A percentile compares a stretch with the other conserved stretches of the same genome.
Evolutionary conservation across 2,329 filamentous ascomycete genomes (phyloP).

Genomic region (Sporothrix protearum): DNA sequence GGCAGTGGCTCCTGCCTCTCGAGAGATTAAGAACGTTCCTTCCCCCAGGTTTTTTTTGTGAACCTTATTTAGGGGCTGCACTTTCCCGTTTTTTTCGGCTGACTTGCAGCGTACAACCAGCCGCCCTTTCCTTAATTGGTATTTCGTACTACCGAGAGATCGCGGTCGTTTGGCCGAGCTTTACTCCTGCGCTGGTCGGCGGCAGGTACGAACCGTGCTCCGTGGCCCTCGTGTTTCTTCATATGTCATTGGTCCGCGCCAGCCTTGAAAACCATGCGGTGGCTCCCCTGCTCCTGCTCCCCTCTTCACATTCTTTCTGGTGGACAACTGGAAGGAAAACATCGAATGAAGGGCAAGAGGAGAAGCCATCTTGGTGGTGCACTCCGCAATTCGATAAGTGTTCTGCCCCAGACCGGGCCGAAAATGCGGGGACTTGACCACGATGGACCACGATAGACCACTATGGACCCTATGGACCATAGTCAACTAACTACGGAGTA

Average conservation of each 20-base stretch:
- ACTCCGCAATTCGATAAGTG: not conserved
- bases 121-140: not conserved
- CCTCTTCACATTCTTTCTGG: too few relatives aligned
- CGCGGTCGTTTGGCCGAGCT: not conserved
- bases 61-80: not conserved
- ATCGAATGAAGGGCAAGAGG: not conserved
- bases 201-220: not conserved
- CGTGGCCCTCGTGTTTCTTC: not conserved
- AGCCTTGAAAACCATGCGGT: not conserved
- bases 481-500: too few relatives aligned
- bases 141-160: not conserved
- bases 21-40: not conserved
- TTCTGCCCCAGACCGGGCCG: not conserved
- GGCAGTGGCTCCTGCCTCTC: not conserved
- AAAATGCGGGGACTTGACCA: not conserved
- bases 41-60: not conserved
- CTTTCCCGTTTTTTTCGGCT: not conserved
- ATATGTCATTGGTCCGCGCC: not conserved
- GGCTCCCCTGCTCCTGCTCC: not conserved
- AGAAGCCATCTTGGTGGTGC: not conserved
- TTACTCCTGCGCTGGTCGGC: not conserved
- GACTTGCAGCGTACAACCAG: not conserved
- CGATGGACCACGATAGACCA: not conserved
- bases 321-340: not conserved
- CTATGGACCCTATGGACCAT: not conserved